A percentile compares a stretch with the other conserved stretches of the same genome.
These are phyloP conservation scores for Kodamaea fukazawae DNA, from an alignment of 805 yeast species.

Conservation along the genomic window DNA sequence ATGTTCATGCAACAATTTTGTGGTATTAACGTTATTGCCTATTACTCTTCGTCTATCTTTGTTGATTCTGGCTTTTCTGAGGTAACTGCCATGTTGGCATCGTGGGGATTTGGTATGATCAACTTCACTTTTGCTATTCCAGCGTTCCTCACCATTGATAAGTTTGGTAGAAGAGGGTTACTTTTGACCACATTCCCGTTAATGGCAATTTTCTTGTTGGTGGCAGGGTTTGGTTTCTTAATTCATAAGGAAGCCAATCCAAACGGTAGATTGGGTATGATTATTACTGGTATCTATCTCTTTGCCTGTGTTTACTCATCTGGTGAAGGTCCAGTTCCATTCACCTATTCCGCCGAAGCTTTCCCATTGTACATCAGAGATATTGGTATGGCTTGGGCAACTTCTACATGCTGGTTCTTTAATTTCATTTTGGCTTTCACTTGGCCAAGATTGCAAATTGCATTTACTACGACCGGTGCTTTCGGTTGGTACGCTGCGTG, in stretches of 20 bases:
- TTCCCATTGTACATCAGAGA: conserved; percentile 78
- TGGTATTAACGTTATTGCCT: conserved; percentile 85
- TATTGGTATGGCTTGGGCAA: conserved; percentile 75
- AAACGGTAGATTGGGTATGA: conserved; percentile 61
- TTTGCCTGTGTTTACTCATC: conserved; percentile 73
- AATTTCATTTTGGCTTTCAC: conserved; percentile 69
- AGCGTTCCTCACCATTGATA: conserved; percentile 76
- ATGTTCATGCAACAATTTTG: conserved; percentile 92
- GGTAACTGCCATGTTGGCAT: conserved; percentile 66
- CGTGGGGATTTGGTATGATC: conserved; percentile 83
- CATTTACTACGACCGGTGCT: conserved; percentile 79
- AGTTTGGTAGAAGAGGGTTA: conserved; percentile 66
- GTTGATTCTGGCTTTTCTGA: conserved; percentile 61
- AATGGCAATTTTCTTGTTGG: conserved; percentile 54
- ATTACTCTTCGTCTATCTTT: conserved; percentile 78
- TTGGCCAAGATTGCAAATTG: conserved; percentile 69
- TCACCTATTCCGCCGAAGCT: conserved; percentile 84
- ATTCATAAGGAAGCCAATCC: conserved; percentile 44
- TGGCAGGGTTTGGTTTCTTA: conserved; percentile 73
- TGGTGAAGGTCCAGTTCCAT: conserved; percentile 89
- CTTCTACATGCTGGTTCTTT: conserved; percentile 74
- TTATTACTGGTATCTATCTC: conserved; percentile 70
- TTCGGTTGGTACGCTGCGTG: conserved; percentile 88
- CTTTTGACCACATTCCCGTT: conserved; percentile 59
- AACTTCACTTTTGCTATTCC: conserved; percentile 81